These are phyloP conservation scores for Gymnopilus dilepis DNA, from an alignment of 768 basidiomycete species.

Conservation along the genomic window DNA sequence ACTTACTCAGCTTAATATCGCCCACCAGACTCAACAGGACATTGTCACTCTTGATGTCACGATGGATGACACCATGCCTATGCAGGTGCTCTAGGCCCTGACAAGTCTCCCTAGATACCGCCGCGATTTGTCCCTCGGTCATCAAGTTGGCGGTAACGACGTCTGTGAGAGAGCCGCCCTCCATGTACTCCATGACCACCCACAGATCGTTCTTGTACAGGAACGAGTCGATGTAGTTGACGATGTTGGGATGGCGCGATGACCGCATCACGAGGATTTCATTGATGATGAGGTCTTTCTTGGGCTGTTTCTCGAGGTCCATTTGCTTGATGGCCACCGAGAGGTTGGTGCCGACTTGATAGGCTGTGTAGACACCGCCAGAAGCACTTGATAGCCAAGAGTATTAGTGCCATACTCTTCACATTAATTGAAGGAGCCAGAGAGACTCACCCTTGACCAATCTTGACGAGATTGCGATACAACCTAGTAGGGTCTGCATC, in stretches of 20 bases:
- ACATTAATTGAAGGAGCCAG: constrained; percentile 11
- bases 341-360: constrained; percentile 93
- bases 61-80: constrained; percentile 95
- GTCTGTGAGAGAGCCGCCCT: constrained; percentile 92
- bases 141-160: constrained; percentile 96
- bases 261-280: constrained; percentile 99
- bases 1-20: constrained; percentile 97
- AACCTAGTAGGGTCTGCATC: constrained; percentile 96
- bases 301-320: constrained; percentile 99
- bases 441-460: constrained; percentile 88
- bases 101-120: constrained; percentile 90
- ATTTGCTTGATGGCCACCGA: constrained; percentile 99
- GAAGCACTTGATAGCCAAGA: constrained; percentile 68
- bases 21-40: constrained; percentile 91
- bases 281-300: constrained; percentile 99
- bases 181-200: constrained; percentile 99
- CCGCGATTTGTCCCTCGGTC: constrained; percentile 99
- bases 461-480: constrained; percentile 93
- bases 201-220: constrained; percentile 97
- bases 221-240: constrained; percentile 99
- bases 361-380: constrained; percentile 97
- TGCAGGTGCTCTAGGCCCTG: constrained; percentile 96
- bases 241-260: constrained; percentile 96
- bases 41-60: constrained; percentile 99
- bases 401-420: constrained; percentile 12